Conservation (phyloP, 352 stramenopile genomes). For the Blastocystis sp. region DNA sequence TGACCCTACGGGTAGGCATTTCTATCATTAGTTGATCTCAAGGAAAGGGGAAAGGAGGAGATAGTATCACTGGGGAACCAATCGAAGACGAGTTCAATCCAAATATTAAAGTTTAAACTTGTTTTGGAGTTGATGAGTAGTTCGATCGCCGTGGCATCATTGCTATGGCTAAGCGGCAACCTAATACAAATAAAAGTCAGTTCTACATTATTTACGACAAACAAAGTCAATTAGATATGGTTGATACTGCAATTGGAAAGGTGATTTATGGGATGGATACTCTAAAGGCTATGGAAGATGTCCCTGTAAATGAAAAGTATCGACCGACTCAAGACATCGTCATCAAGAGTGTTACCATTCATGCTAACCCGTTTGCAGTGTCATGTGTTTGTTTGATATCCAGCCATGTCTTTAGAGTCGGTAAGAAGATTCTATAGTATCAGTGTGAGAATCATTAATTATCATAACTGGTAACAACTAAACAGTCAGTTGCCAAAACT, state of each 20-base stretch:
- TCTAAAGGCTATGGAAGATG: slow-evolving; percentile 91
- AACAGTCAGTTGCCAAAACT: not conserved
- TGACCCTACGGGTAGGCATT: slow-evolving; percentile 19
- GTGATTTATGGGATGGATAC: slow-evolving; percentile 81
- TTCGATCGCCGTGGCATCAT: slow-evolving; percentile 45
- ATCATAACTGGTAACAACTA: not conserved
- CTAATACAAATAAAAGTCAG: slow-evolving; percentile 58
- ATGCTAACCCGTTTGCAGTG: slow-evolving; percentile 84
- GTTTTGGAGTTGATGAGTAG: not conserved
- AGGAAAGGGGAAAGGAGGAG: slow-evolving; percentile 53
- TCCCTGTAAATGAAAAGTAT: slow-evolving; percentile 84
- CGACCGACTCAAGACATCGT: slow-evolving; percentile 83
- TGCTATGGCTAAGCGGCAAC: slow-evolving; percentile 30
- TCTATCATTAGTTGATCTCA: not conserved
- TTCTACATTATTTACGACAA: slow-evolving; percentile 53
- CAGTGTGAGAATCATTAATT: not conserved
- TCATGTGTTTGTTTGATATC: slow-evolving; percentile 41
- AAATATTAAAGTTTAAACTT: not conserved
- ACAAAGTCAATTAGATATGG: slow-evolving; percentile 48
- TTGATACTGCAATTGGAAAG: slow-evolving; percentile 36
- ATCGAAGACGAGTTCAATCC: slow-evolving; percentile 56
- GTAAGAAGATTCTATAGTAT: not conserved
- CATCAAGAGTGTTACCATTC: slow-evolving; percentile 83
- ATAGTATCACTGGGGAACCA: slow-evolving; percentile 30
- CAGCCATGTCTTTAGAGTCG: not conserved